These are phyloP conservation scores for Choanephora cucurbitarum DNA, from an alignment of 371 early-diverging fungal species.

Conservation along the genomic window DNA sequence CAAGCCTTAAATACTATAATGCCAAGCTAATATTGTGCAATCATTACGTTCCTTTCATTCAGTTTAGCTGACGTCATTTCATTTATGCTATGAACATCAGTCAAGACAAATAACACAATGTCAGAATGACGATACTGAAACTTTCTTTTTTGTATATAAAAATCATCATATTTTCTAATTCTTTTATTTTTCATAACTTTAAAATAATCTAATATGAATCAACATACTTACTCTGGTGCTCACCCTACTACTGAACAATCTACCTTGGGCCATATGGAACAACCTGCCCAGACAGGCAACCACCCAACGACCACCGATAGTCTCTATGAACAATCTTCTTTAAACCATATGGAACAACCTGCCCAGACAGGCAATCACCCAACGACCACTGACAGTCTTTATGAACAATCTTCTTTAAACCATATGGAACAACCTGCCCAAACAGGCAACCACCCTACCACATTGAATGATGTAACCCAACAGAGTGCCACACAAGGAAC, in stretches of 20 bases:
- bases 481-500: neutral
- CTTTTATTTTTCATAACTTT: neutral
- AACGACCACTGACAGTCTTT: neutral
- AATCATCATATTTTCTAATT: neutral
- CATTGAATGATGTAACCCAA: neutral
- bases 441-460: neutral
- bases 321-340: neutral
- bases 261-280: neutral
- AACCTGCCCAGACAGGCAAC: neutral
- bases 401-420: neutral
- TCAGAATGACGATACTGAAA: slow-evolving; percentile 1
- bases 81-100: neutral
- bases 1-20: too few relatives aligned
- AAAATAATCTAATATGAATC: too few relatives aligned
- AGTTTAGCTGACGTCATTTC: neutral
- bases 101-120: neutral
- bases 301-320: neutral
- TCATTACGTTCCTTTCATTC: neutral
- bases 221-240: neutral
- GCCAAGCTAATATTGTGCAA: too few relatives aligned
- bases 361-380: slow-evolving; percentile 1
- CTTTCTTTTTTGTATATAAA: neutral
- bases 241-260: slow-evolving; percentile 2
- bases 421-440: neutral
- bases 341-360: neutral